Percentiles rank a stretch among this genome's conserved stretches.
Evolutionary conservation across 2,329 filamentous ascomycete genomes (phyloP).

Genomic region (Escovopsis sp.): DNA sequence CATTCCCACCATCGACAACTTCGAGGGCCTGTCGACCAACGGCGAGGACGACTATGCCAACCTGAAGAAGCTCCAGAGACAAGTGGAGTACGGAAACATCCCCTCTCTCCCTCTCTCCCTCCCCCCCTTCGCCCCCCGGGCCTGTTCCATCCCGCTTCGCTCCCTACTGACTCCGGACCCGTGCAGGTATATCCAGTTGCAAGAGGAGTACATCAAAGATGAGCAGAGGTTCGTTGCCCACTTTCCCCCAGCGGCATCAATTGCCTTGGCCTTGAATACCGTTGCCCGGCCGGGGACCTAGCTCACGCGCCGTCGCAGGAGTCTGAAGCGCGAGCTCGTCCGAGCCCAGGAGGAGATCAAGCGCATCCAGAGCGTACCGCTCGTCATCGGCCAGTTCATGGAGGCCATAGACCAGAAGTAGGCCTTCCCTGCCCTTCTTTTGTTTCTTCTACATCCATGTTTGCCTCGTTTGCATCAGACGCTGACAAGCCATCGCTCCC

Average conservation of each 20-base stretch:
- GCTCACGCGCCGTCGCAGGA: constrained; percentile 38
- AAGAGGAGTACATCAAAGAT: constrained; percentile 99
- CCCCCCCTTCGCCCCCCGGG: neutral
- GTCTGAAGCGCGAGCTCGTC: constrained; percentile 91
- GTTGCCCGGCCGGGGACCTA: too few species aligned
- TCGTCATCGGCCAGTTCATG: constrained; percentile 99
- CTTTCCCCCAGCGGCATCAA: too few species aligned
- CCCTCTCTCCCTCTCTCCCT: too few species aligned
- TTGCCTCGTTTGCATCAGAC: neutral
- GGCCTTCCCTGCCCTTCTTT: constrained; percentile 9
- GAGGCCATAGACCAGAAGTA: constrained; percentile 99
- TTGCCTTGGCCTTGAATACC: too few species aligned
- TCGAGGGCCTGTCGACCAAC: constrained; percentile 71
- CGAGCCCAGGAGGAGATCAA: constrained; percentile 99
- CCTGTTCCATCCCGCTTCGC: too few species aligned
- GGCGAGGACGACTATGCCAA: constrained; percentile 86
- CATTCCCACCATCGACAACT: constrained; percentile 79
- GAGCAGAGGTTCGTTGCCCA: constrained; percentile 64
- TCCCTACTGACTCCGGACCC: constrained; percentile 6
- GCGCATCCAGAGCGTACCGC: constrained; percentile 92
- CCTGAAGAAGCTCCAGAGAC: constrained; percentile 90
- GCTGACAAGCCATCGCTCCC: neutral
- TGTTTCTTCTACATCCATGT: too few species aligned
- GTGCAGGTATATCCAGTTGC: constrained; percentile 77
- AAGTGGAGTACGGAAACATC: constrained; percentile 83